phyloP scores from a whole-genome alignment of 257 asterid species.

The Petrea volubilis region DNA sequence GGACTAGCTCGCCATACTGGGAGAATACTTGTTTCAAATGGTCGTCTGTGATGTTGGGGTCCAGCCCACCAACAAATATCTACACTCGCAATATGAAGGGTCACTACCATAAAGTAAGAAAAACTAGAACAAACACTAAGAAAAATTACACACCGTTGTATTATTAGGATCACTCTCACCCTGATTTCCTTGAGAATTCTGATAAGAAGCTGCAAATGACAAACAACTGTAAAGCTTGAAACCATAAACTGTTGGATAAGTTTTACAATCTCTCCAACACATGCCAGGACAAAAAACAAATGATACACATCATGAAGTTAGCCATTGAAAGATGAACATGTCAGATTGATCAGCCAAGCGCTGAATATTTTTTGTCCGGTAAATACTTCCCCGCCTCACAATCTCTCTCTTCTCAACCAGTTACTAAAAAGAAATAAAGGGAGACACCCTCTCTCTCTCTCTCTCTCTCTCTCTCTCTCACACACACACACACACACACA shows the following conservation, averaged over 20 bases:
- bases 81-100: slow-evolving; percentile 31
- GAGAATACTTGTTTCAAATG: slow-evolving; percentile 80
- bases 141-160: slow-evolving; percentile 74
- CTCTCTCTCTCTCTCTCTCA: background rate
- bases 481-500: too few relatives aligned
- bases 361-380: background rate
- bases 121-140: background rate
- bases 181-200: slow-evolving; percentile 64
- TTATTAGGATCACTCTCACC: slow-evolving; percentile 91
- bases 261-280: background rate
- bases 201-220: slow-evolving; percentile 69
- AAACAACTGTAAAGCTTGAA: slow-evolving; percentile 27
- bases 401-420: background rate
- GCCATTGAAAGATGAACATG: background rate
- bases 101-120: slow-evolving; percentile 7
- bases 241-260: background rate
- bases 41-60: slow-evolving; percentile 78
- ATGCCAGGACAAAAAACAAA: background rate
- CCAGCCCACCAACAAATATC: slow-evolving; percentile 91
- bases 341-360: background rate
- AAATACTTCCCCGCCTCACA: background rate
- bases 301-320: background rate
- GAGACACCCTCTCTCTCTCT: background rate
- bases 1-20: slow-evolving; percentile 73
- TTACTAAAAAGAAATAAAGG: background rate